Evolutionary conservation across 768 basidiomycete genomes (phyloP).

Genomic region (Mycena rebaudengoi): DNA sequence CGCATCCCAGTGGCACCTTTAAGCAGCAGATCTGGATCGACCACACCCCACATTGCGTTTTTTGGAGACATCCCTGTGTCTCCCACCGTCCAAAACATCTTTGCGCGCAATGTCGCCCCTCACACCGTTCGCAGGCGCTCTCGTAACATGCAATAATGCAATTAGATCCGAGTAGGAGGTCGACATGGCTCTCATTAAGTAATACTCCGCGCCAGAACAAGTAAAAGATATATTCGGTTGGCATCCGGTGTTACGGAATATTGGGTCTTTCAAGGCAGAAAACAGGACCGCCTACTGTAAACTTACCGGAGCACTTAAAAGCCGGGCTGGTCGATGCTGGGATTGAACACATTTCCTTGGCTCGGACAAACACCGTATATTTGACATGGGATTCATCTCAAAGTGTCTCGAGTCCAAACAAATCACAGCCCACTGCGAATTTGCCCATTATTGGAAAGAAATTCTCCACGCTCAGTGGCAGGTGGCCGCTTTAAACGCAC

Average conservation of each 20-base stretch:
- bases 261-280: not conserved
- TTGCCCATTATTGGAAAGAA: too few species aligned
- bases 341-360: too few species aligned
- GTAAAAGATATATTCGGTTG: not conserved
- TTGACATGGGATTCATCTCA: too few species aligned
- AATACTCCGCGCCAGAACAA: not conserved
- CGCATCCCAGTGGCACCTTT: constrained; percentile 44
- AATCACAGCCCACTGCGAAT: too few species aligned
- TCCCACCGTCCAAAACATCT: constrained; percentile 23
- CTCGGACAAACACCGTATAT: too few species aligned
- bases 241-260: not conserved
- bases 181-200: not conserved
- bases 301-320: too few species aligned
- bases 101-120: not conserved
- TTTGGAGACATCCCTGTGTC: constrained; percentile 40
- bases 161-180: not conserved
- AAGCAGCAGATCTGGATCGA: constrained; percentile 44
- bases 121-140: not conserved
- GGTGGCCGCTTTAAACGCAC: not conserved
- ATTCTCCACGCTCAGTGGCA: too few species aligned
- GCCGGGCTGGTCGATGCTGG: too few species aligned
- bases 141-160: not conserved
- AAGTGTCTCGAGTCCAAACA: too few species aligned
- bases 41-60: constrained; percentile 39
- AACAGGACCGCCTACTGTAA: too few species aligned